Evolutionary conservation across 2,329 filamentous ascomycete genomes (phyloP), one percentile per base, ranked within the genome.

Genomic region (Epichloe sibirici): DNA sequence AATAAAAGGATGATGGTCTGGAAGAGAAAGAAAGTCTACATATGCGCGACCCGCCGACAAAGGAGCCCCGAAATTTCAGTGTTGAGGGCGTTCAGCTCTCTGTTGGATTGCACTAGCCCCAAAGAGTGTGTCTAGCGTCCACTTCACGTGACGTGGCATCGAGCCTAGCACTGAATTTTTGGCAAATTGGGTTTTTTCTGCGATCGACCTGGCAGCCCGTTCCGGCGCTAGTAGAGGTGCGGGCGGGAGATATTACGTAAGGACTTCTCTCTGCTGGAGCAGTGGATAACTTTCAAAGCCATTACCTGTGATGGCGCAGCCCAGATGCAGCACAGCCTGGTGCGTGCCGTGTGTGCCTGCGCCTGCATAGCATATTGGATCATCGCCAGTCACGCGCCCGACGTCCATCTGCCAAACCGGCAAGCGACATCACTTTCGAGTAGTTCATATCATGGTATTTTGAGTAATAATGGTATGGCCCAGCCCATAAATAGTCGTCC

Each of bases 61-160:
- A 60, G 59, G 56, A 38, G 59, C 67, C 66, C 67, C 68, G 66
- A 71, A 70, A 72, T 69, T 71, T 72, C 66, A 64, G 65, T 65
- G 68, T 69, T 70, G 68, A 66, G 68, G 17, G 17, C 62, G 65
- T 69, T 67, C 66, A 68, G 67, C 62, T 66, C 61, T 58, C 61
- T 69, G 67, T 71, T 71, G 69, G 63, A 63, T 56, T n/a, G 54
- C 53, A 52, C 67, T 69, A 71, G 55, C 25, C 40, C 64, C 57
- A 9, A 8, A 57, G 53, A 57, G 53, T 7, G 12, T 57, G 55
- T 12, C 53, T 69, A 64, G 65, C 51, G 45, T 7, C 3, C 0
- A 0, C 1, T 9, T 4, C 63, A 65, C 62, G 63, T 65, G 63
- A 63, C 51, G 44, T 28, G 46, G 46, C 7, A 44, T 52, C 51